A percentile compares a stretch with the other conserved stretches of the same genome.
phyloP scores from a whole-genome alignment of 495 filamentous ascomycete species.

The Podospora bellae-mahoneyi region DNA sequence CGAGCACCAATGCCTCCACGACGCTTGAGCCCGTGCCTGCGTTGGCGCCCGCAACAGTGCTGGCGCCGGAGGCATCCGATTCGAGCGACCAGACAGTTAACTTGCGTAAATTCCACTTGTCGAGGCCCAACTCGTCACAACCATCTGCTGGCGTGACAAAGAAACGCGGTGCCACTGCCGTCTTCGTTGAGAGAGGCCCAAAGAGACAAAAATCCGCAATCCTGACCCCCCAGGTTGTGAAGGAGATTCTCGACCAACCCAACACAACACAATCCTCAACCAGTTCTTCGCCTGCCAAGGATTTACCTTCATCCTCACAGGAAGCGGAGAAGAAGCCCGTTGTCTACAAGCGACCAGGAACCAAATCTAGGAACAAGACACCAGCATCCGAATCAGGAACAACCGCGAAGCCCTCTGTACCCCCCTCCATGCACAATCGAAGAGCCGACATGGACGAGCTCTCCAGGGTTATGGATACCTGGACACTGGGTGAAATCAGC shows the following conservation, averaged over 20 bases:
- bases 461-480: slow-evolving; percentile 48
- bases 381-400: not conserved
- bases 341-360: slow-evolving; percentile 27
- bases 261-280: not conserved
- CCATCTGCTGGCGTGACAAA: slow-evolving; percentile 29
- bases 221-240: slow-evolving; percentile 4
- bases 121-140: slow-evolving; percentile 30
- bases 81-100: slow-evolving; percentile 13
- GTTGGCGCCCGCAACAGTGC: not conserved
- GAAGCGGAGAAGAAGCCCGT: slow-evolving; percentile 10
- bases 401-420: slow-evolving; percentile 31
- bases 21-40: not conserved
- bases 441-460: slow-evolving; percentile 45
- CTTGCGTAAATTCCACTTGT: slow-evolving; percentile 48
- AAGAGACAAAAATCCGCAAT: slow-evolving; percentile 29
- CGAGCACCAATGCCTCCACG: slow-evolving; percentile 9
- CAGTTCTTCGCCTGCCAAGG: not conserved
- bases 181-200: slow-evolving; percentile 49
- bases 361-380: slow-evolving; percentile 10
- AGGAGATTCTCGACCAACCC: slow-evolving; percentile 1
- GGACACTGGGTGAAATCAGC: slow-evolving; percentile 48
- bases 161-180: slow-evolving; percentile 39
- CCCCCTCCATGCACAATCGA: slow-evolving; percentile 40
- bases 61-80: slow-evolving; percentile 1
- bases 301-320: not conserved